These are phyloP conservation scores for Didymella pinodella DNA, from an alignment of 2,329 filamentous ascomycete species.

Conservation along the genomic window DNA sequence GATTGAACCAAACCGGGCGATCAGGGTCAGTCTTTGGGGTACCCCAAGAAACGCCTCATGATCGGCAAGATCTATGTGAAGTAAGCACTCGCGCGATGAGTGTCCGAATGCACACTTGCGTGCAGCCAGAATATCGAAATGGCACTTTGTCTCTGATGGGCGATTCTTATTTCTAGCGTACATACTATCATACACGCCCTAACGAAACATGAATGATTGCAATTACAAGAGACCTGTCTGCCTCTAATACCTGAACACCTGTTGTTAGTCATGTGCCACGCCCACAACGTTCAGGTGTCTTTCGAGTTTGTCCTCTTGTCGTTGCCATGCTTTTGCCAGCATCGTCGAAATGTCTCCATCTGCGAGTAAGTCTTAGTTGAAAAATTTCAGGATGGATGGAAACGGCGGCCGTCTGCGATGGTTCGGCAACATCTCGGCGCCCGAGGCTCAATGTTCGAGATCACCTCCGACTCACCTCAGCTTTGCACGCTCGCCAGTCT, in stretches of 20 bases:
- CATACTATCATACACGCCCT: slow-evolving; percentile 12
- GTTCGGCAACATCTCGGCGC: slow-evolving; percentile 42
- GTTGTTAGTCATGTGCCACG: neutral
- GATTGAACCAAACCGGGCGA: slow-evolving; percentile 8
- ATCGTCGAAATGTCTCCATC: slow-evolving; percentile 90
- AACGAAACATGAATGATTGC: slow-evolving; percentile 10
- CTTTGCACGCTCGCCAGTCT: slow-evolving; percentile 89
- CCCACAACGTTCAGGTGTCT: slow-evolving; percentile 61
- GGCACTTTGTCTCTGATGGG: neutral
- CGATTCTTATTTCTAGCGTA: slow-evolving; percentile 8
- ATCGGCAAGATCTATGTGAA: slow-evolving; percentile 1
- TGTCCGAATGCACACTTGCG: neutral
- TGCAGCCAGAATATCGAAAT: neutral
- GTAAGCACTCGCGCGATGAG: neutral
- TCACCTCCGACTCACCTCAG: slow-evolving; percentile 71
- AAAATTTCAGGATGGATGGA: neutral
- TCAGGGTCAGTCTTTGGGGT: neutral
- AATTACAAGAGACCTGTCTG: neutral
- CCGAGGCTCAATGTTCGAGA: slow-evolving; percentile 22
- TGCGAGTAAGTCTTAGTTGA: slow-evolving; percentile 50
- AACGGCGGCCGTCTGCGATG: slow-evolving; percentile 14
- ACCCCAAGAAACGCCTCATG: slow-evolving; percentile 8
- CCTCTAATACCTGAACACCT: neutral
- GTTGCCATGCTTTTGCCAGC: slow-evolving; percentile 92
- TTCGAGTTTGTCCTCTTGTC: slow-evolving; percentile 81